Evolutionary conservation across 1,139 yeast species (phyloP).

Genomic region (Chernovozyma aurita): DNA sequence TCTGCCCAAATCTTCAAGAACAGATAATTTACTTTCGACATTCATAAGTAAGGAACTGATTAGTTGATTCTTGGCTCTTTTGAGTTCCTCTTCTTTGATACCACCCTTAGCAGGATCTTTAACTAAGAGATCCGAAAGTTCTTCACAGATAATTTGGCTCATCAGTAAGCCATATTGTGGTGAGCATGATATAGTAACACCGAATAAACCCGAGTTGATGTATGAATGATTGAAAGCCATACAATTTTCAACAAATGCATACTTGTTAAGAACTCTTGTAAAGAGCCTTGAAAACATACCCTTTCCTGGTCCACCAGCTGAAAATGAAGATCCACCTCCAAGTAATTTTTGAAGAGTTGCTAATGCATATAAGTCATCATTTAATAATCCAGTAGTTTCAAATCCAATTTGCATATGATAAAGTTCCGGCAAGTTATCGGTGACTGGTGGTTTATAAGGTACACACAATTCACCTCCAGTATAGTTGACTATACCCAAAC

Average conservation of each 20-base stretch:
- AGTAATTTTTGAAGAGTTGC: slow-evolving; percentile 87
- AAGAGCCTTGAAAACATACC: slow-evolving; percentile 96
- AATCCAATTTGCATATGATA: slow-evolving; percentile 85
- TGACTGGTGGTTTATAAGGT: slow-evolving; percentile 66
- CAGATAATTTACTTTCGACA: slow-evolving; percentile 85
- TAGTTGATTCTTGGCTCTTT: slow-evolving; percentile 88
- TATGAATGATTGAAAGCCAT: slow-evolving; percentile 86
- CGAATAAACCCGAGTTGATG: slow-evolving; percentile 87
- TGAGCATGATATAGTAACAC: slow-evolving; percentile 78
- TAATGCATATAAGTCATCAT: slow-evolving; percentile 84
- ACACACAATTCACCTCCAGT: slow-evolving; percentile 73
- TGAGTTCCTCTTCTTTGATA: slow-evolving; percentile 66
- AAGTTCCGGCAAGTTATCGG: slow-evolving; percentile 73
- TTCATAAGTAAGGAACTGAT: slow-evolving; percentile 90
- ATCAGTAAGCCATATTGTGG: slow-evolving; percentile 84
- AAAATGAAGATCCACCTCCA: slow-evolving; percentile 98
- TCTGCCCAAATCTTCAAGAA: slow-evolving; percentile 90
- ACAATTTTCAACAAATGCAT: slow-evolving; percentile 88
- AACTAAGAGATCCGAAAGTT: slow-evolving; percentile 61
- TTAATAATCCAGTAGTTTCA: slow-evolving; percentile 79
- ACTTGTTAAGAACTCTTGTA: slow-evolving; percentile 85
- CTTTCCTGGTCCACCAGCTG: slow-evolving; percentile 99
- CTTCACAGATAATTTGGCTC: slow-evolving; percentile 77
- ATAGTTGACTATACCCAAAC: slow-evolving; percentile 51
- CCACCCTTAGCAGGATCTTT: slow-evolving; percentile 53